Evolutionary conservation across 352 stramenopile species (phyloP).

Genomic region (Pythium aquatile): DNA sequence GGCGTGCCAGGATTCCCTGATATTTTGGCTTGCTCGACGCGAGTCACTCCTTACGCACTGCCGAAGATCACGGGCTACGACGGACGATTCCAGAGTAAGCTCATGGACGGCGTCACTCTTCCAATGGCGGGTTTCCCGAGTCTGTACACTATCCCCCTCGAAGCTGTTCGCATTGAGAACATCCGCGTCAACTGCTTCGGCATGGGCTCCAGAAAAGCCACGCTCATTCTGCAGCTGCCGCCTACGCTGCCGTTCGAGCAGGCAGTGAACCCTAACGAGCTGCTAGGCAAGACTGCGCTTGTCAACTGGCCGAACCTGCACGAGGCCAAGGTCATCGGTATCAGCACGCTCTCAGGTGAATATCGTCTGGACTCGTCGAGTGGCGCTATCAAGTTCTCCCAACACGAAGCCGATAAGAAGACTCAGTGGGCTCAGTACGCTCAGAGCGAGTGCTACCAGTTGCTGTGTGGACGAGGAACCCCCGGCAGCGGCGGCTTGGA

Average conservation of each 20-base stretch:
- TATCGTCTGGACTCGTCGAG: slow-evolving; percentile 43
- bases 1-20: slow-evolving; percentile 64
- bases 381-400: slow-evolving; percentile 36
- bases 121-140: slow-evolving; percentile 78
- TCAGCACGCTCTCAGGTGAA: slow-evolving; percentile 64
- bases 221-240: slow-evolving; percentile 65
- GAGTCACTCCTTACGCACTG: slow-evolving; percentile 51
- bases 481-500: slow-evolving; percentile 92
- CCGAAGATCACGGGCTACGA: slow-evolving; percentile 41
- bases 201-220: slow-evolving; percentile 78
- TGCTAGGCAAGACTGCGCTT: slow-evolving; percentile 80
- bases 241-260: slow-evolving; percentile 29
- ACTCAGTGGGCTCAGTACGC: slow-evolving; percentile 67
- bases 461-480: slow-evolving; percentile 70
- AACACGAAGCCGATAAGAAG: slow-evolving; percentile 52
- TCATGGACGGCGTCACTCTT: slow-evolving; percentile 72
- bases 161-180: slow-evolving; percentile 54
- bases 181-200: slow-evolving; percentile 95
- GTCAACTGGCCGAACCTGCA: slow-evolving; percentile 99
- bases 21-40: slow-evolving; percentile 62
- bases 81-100: slow-evolving; percentile 67
- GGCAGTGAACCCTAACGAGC: slow-evolving; percentile 26
- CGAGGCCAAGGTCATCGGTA: slow-evolving; percentile 89
- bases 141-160: slow-evolving; percentile 59
- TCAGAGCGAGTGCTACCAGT: slow-evolving; percentile 60